phyloP scores from a whole-genome alignment of 176 grass and related monocot species.

The Aechmea fasciata region DNA sequence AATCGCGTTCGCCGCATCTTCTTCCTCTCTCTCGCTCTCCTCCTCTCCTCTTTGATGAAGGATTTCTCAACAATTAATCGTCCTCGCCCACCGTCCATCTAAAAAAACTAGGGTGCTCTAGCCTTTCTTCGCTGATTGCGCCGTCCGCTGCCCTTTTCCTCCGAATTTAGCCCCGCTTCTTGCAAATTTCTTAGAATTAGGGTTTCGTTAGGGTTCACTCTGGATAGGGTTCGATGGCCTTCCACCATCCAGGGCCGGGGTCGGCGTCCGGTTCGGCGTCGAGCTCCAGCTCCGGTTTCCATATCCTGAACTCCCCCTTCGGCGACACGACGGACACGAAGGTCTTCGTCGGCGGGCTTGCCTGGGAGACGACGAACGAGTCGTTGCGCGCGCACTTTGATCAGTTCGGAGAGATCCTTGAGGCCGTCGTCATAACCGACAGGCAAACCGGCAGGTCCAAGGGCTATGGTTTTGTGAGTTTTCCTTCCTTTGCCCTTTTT shows the following conservation, averaged over 20 bases:
- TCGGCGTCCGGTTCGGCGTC: slow-evolving; percentile 88
- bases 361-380: slow-evolving; percentile 95
- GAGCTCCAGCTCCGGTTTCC: slow-evolving; percentile 92
- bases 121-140: neutral
- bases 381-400: slow-evolving; percentile 65
- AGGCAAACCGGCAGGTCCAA: slow-evolving; percentile 85
- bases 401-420: slow-evolving; percentile 79
- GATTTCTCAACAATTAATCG: too few relatives aligned
- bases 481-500: neutral
- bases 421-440: slow-evolving; percentile 95
- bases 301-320: slow-evolving; percentile 58
- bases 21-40: too few relatives aligned
- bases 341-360: slow-evolving; percentile 89
- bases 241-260: slow-evolving; percentile 56
- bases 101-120: neutral
- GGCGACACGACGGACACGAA: slow-evolving; percentile 96
- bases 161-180: neutral
- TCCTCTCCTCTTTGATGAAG: too few relatives aligned
- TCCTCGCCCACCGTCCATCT: too few relatives aligned
- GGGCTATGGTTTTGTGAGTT: slow-evolving; percentile 94
- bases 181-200: neutral
- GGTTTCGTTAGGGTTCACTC: neutral
- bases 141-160: too few relatives aligned
- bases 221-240: neutral
- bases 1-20: neutral